Conservation (phyloP, 140 eudicot species). For the Ambrosia hybrid region DNA sequence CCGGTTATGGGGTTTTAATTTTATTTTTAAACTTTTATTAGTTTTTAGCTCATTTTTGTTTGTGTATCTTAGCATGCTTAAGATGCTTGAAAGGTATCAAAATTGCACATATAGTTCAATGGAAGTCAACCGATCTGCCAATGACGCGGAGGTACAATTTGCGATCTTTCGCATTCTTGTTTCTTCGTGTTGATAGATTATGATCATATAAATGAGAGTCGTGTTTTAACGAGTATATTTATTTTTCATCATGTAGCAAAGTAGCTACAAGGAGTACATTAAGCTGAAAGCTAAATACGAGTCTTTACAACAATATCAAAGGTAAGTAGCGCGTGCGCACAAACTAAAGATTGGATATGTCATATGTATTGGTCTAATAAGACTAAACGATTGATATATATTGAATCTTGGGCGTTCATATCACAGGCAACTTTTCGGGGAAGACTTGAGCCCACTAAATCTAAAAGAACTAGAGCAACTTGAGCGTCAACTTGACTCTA, state of each 20-base stretch:
- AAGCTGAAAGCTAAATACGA: conserved; percentile 76
- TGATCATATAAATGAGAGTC: not conserved
- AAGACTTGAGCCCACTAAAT: conserved; percentile 74
- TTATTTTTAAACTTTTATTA: not conserved
- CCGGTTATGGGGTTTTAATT: not conserved
- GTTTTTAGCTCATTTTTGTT: not conserved
- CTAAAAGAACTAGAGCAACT: conserved; percentile 89
- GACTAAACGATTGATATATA: conserved; percentile 16
- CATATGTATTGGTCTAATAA: not conserved
- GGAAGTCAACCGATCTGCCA: conserved; percentile 62
- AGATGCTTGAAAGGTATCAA: conserved; percentile 87
- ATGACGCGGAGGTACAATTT: conserved; percentile 66
- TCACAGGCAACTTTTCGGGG: conserved; percentile 85
- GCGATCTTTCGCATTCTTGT: not conserved
- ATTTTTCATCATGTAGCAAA: conserved; percentile 44
- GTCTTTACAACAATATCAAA: conserved; percentile 80
- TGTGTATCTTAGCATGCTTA: conserved; percentile 62
- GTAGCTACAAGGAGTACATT: conserved; percentile 80
- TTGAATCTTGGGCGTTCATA: conserved; percentile 2
- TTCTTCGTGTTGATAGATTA: not conserved
- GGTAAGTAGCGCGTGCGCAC: conserved; percentile 40
- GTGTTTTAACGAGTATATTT: not conserved
- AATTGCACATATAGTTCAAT: conserved; percentile 79
- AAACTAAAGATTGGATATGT: not conserved
- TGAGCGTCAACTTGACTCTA: conserved; percentile 83